phyloP scores from a whole-genome alignment of 306 rosid genomes.

The Urtica urens region DNA sequence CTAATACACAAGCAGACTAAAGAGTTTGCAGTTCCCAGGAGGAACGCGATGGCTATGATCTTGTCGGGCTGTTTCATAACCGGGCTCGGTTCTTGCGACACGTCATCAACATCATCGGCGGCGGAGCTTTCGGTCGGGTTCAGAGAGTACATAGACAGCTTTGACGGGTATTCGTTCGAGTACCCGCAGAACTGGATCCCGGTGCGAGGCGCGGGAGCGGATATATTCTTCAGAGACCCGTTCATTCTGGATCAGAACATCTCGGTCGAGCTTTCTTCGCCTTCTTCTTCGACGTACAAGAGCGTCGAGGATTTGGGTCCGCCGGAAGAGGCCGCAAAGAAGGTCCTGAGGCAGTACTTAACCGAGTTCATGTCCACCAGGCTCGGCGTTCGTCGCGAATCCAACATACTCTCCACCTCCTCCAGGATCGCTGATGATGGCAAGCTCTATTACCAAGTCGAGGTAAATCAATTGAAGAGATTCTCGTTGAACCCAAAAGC shows the following conservation, averaged over 20 bases:
- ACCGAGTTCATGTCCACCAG: conserved; percentile 44
- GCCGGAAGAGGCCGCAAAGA: conserved; percentile 69
- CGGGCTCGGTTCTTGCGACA: conserved; percentile 12
- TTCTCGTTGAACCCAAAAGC: too few relatives aligned
- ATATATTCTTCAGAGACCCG: conserved; percentile 90
- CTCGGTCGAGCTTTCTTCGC: conserved; percentile 74
- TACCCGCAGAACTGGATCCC: conserved; percentile 85
- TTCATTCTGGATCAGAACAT: conserved; percentile 84
- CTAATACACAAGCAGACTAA: conserved; percentile 79
- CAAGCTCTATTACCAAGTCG: conserved; percentile 69
- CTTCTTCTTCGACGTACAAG: conserved; percentile 79
- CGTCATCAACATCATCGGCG: too few relatives aligned
- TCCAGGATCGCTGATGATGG: conserved; percentile 62
- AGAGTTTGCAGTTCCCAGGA: conserved; percentile 87
- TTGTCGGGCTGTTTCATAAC: conserved; percentile 49
- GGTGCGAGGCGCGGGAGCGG: conserved; percentile 91
- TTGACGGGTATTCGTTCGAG: conserved; percentile 79
- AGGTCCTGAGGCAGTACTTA: conserved; percentile 64
- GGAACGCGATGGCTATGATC: conserved; percentile 66
- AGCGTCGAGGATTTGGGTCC: conserved; percentile 77
- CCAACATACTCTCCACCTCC: conserved; percentile 38
- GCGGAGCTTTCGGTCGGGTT: conserved; percentile 39
- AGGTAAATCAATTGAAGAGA: too few relatives aligned
- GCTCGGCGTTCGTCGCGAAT: conserved; percentile 73
- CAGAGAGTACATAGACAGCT: conserved; percentile 67